phyloP scores from a whole-genome alignment of 768 basidiomycete genomes.

The Xanthoconium stramineum region DNA sequence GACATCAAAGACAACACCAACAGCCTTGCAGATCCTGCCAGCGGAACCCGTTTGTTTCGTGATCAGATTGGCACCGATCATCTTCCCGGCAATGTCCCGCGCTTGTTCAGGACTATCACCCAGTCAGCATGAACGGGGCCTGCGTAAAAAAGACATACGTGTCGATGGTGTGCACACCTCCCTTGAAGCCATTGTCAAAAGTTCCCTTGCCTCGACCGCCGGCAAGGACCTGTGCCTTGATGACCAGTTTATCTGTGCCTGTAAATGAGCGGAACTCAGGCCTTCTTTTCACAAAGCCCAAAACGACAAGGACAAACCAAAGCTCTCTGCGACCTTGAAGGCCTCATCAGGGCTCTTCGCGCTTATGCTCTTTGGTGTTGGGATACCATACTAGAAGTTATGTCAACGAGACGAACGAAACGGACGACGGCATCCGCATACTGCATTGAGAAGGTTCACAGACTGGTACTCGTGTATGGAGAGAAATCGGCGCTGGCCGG shows the following conservation, averaged over 20 bases:
- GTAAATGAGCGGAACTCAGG: conserved; percentile 2
- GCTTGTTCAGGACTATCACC: conserved; percentile 76
- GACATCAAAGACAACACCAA: conserved; percentile 36
- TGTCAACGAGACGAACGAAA: background rate
- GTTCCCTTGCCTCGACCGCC: conserved; percentile 98
- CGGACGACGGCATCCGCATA: conserved; percentile 35
- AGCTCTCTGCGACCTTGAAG: conserved; percentile 81
- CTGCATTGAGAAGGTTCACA: conserved; percentile 90
- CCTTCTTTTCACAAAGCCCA: background rate
- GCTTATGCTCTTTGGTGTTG: conserved; percentile 86
- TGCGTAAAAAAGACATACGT: conserved; percentile 45
- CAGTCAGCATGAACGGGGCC: conserved; percentile 6
- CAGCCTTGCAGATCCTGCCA: conserved; percentile 94
- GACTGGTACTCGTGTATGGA: conserved; percentile 99
- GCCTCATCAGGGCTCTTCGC: conserved; percentile 91
- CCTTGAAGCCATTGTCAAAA: conserved; percentile 94
- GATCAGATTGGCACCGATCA: conserved; percentile 94
- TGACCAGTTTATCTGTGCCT: conserved; percentile 82
- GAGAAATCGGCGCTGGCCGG: conserved; percentile 85
- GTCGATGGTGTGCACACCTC: conserved; percentile 93
- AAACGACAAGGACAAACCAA: conserved; percentile 51
- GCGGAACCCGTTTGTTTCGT: conserved; percentile 96
- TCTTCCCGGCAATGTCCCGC: conserved; percentile 80
- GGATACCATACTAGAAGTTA: conserved; percentile 82
- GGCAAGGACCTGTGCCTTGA: conserved; percentile 98